A percentile compares a stretch with the other conserved stretches of the same genome.
Conservation (phyloP, 176 grass and related monocot species). For the Echinochloa phyllopogon region DNA sequence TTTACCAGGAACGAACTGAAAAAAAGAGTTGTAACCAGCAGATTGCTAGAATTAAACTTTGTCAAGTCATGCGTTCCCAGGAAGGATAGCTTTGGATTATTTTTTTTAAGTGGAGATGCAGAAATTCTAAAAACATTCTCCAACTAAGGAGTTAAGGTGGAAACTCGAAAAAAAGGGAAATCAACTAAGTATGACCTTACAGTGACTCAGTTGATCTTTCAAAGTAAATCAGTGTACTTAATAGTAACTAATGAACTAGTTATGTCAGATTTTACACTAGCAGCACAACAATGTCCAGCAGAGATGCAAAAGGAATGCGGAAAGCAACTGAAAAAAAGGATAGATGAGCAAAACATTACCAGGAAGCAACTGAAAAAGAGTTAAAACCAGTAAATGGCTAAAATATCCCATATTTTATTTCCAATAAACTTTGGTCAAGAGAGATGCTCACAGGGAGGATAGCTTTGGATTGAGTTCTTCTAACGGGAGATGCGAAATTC, state of each 20-base stretch:
- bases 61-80: background rate
- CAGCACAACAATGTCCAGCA: background rate
- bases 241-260: background rate
- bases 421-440: no score
- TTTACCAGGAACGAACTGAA: background rate
- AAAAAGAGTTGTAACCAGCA: background rate
- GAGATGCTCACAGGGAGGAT: no score
- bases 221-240: background rate
- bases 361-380: no score
- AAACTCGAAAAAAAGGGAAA: background rate
- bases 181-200: background rate
- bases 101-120: background rate
- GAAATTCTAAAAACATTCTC: background rate
- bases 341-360: background rate
- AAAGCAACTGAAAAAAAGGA: background rate
- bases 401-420: no score
- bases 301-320: background rate
- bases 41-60: background rate
- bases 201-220: background rate
- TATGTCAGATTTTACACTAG: background rate
- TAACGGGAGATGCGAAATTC: no score
- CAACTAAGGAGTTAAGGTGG: background rate
- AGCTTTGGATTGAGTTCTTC: no score
- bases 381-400: no score
- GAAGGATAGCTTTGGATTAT: background rate